phyloP scores from a whole-genome alignment of 108 stramenopile species.

The Skeletonema potamos region DNA sequence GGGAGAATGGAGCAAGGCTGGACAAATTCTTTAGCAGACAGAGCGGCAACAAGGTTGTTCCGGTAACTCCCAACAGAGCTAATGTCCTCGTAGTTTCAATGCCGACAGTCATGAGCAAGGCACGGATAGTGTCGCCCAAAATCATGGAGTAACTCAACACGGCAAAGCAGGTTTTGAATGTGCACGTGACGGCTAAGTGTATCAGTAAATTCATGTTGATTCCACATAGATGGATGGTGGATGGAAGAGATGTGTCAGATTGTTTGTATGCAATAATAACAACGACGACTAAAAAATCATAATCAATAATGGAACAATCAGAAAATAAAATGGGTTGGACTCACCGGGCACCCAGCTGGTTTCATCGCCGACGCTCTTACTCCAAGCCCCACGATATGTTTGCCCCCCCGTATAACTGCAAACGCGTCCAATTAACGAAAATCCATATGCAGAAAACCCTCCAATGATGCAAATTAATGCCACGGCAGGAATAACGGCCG shows the following conservation, averaged over 20 bases:
- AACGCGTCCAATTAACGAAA: slow-evolving; percentile 80
- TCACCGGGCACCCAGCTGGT: slow-evolving; percentile 68
- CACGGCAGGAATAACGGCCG: slow-evolving; percentile 76
- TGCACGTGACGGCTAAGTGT: slow-evolving; percentile 60
- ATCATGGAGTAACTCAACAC: slow-evolving; percentile 88
- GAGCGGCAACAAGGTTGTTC: slow-evolving; percentile 79
- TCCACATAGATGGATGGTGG: too few relatives aligned
- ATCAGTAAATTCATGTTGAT: too few relatives aligned
- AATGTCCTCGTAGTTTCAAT: slow-evolving; percentile 27
- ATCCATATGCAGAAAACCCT: slow-evolving; percentile 78
- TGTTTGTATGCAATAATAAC: too few relatives aligned
- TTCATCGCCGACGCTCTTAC: slow-evolving; percentile 50
- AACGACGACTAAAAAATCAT: too few relatives aligned
- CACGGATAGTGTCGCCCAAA: slow-evolving; percentile 74
- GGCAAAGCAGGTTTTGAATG: slow-evolving; percentile 74
- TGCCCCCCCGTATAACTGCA: slow-evolving; percentile 67
- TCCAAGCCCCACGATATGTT: slow-evolving; percentile 87
- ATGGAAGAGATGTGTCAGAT: too few relatives aligned
- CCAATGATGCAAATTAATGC: slow-evolving; percentile 74
- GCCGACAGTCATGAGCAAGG: slow-evolving; percentile 55
- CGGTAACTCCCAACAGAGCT: slow-evolving; percentile 62
- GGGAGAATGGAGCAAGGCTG: slow-evolving; percentile 80
- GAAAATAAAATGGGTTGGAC: too few relatives aligned
- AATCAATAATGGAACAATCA: too few relatives aligned
- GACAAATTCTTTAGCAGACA: slow-evolving; percentile 83